These are phyloP conservation scores for Bipolaris bicolor DNA, from an alignment of 2,329 filamentous ascomycete genomes.

Conservation along the genomic window DNA sequence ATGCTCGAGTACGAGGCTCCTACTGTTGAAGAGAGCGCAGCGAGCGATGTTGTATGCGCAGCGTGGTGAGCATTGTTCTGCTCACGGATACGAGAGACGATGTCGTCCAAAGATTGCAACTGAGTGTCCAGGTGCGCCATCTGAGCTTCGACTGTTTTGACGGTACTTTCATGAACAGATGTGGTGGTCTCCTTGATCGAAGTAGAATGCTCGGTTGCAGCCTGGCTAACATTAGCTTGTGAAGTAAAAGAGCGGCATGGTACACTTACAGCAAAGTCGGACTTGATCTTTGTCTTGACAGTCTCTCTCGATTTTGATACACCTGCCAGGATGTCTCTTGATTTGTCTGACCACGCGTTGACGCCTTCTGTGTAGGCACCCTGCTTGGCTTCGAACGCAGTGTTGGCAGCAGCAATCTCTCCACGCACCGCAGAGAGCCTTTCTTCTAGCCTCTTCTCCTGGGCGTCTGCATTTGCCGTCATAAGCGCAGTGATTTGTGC, in stretches of 20 bases:
- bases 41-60: constrained; percentile 70
- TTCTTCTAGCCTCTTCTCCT: constrained; percentile 72
- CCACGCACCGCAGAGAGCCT: constrained; percentile 68
- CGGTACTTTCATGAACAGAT: constrained; percentile 87
- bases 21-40: constrained; percentile 69
- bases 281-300: constrained; percentile 80
- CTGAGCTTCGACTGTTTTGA: constrained; percentile 88
- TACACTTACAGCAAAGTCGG: constrained; percentile 77
- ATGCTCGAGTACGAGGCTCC: constrained; percentile 76
- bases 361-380: constrained; percentile 72
- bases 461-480: constrained; percentile 72
- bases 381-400: constrained; percentile 69
- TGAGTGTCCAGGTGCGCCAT: constrained; percentile 85
- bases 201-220: constrained; percentile 78
- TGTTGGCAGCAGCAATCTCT: constrained; percentile 68
- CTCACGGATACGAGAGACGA: constrained; percentile 79
- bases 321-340: constrained; percentile 71
- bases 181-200: constrained; percentile 83
- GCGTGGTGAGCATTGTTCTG: constrained; percentile 82
- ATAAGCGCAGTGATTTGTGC: constrained; percentile 79
- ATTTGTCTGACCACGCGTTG: constrained; percentile 73
- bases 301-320: constrained; percentile 75
- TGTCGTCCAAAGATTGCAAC: constrained; percentile 88
- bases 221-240: constrained; percentile 52
- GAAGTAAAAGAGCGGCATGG: background rate